phyloP scores from a whole-genome alignment of 148 eudicot genomes.

The Chenopodium formosanum region DNA sequence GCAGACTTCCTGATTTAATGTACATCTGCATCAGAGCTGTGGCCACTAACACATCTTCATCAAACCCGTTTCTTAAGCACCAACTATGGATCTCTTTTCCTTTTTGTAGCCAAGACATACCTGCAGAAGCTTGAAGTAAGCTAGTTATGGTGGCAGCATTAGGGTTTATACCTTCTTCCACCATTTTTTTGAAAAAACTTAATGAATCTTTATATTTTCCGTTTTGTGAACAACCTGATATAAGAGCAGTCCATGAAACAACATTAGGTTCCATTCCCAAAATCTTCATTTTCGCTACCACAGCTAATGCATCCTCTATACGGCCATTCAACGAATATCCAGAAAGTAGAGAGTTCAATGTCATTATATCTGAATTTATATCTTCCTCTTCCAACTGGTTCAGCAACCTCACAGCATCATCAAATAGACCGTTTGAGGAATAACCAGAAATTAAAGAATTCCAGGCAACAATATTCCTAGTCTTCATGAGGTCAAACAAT shows the following conservation, averaged over 20 bases:
- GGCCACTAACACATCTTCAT: constrained; percentile 36
- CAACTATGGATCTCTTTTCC: constrained; percentile 57
- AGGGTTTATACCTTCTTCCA: constrained; percentile 42
- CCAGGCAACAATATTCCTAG: constrained; percentile 49
- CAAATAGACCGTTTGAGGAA: constrained; percentile 48
- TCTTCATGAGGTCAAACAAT: constrained; percentile 42
- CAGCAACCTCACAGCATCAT: constrained; percentile 34
- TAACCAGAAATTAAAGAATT: constrained; percentile 56
- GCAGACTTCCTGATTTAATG: constrained; percentile 51
- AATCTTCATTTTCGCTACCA: constrained; percentile 36
- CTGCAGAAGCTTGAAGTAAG: constrained; percentile 62
- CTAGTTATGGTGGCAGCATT: constrained; percentile 49
- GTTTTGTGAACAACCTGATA: constrained; percentile 52
- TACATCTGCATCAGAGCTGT: constrained; percentile 69
- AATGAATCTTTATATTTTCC: constrained; percentile 45
- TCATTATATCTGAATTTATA: constrained; percentile 50
- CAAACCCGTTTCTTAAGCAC: constrained; percentile 42
- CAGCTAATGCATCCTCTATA: constrained; percentile 38
- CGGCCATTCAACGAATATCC: constrained; percentile 45
- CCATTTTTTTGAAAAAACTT: constrained; percentile 42
- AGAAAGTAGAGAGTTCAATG: constrained; percentile 51
- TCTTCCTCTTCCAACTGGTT: constrained; percentile 44
- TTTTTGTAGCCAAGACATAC: constrained; percentile 45
- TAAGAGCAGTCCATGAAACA: constrained; percentile 56
- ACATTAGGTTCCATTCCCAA: constrained; percentile 47